Conservation (phyloP, 1,284 basidiomycete species). For the Hymenochaete sp. region DNA sequence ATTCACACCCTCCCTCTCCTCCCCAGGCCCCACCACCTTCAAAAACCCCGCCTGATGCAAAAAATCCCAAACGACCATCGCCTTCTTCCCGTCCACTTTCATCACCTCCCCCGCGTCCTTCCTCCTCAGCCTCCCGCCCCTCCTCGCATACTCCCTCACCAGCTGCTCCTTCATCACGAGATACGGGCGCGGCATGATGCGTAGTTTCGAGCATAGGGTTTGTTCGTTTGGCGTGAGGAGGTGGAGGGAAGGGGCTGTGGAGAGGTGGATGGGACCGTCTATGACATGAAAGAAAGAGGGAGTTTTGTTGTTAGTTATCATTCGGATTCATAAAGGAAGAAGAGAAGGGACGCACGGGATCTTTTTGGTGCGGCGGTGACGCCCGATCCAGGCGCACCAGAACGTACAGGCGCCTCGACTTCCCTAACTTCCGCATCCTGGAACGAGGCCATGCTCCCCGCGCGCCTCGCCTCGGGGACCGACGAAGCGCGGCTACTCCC, state of each 20-base stretch:
- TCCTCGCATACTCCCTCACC: conserved; percentile 83
- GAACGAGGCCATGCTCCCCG: conserved; percentile 29
- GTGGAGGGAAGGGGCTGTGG: conserved; percentile 80
- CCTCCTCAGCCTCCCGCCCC: conserved; percentile 76
- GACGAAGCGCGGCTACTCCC: conserved; percentile 45
- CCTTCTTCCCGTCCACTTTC: conserved; percentile 90
- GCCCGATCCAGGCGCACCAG: conserved; percentile 35
- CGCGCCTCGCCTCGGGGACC: conserved; percentile 45
- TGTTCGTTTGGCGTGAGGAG: conserved; percentile 83
- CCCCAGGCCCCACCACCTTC: conserved; percentile 53
- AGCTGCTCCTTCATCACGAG: conserved; percentile 88
- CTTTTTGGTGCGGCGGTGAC: conserved; percentile 34
- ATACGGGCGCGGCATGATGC: conserved; percentile 88
- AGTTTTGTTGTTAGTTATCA: background rate
- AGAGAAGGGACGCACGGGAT: background rate
- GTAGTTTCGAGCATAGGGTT: conserved; percentile 77
- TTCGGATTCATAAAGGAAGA: conserved; percentile 6
- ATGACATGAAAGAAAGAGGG: conserved; percentile 1
- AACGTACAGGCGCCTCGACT: conserved; percentile 35
- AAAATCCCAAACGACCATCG: conserved; percentile 84
- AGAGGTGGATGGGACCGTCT: conserved; percentile 77
- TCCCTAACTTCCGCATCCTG: conserved; percentile 43
- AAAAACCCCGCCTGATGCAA: conserved; percentile 71
- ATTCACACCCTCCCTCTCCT: conserved; percentile 3
- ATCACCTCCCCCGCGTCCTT: conserved; percentile 82